Evolutionary conservation across 345 rosid genomes (phyloP), one percentile per base, ranked within the genome.

Genomic region (Excoecaria cochinchinensis): DNA sequence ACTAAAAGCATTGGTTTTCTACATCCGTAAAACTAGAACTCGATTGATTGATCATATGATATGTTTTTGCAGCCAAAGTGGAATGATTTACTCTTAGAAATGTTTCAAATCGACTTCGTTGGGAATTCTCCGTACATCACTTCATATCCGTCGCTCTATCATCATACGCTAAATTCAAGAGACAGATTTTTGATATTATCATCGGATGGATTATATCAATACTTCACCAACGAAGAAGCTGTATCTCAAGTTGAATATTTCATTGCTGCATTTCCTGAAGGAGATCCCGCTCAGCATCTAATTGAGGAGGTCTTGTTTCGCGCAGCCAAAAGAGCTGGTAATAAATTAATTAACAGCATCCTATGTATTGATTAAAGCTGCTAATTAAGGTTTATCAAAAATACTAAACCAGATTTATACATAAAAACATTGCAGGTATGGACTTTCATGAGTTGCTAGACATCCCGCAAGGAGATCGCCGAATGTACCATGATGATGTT

Each of bases 401-500:
- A 31, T 31, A 31, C 31, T 31, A 31, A 31, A 31, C 31, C 31
- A 31, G 31, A 31, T 2, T 31, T 31, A 31, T 31, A 2, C 31
- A 31, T 4, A 15, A 19, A 7, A 21, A 17, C 10, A 13, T 56
- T 67, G 71, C 62, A 74, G 77, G 77, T 16, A 66, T 95, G 85
- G 97, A 92, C 78, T 95, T 95, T 59, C 86, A 95, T 46, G 97
- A 95, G 66, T 73, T 95, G 81, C 87, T 95, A 0, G 95, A 92
- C 57, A 92, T 95, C 74, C 99, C 97, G 1, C 97, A 92, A 76
- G 99, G 97, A 25, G 99, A 95, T 71, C 77, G 97, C 9, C 80
- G 99, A 70, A 80, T 95, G 76, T 95, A 95, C 82, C 99, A 95
- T 21, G 99, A 95, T 53, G 99, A 95, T 81, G 83, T 95, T 69